These are phyloP conservation scores for Penicillium sp. DNA, from an alignment of 2,329 filamentous ascomycete species.

Conservation along the genomic window DNA sequence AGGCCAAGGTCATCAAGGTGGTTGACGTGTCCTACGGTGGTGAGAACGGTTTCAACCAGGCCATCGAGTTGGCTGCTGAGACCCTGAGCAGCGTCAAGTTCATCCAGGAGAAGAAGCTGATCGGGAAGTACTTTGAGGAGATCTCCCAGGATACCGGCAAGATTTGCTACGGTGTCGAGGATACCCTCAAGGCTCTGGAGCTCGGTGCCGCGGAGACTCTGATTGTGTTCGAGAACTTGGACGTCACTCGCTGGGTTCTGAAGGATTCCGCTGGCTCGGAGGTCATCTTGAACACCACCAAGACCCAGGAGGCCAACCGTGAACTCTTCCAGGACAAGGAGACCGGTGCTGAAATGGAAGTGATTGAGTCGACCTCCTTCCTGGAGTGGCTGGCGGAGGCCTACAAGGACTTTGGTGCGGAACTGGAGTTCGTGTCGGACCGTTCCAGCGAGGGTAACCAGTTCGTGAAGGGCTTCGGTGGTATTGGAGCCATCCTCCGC, in stretches of 20 bases:
- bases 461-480: constrained; percentile 99
- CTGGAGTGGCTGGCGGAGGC: constrained; percentile 99
- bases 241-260: constrained; percentile 87
- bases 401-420: constrained; percentile 96
- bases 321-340: constrained; percentile 92
- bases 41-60: constrained; percentile 99
- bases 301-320: constrained; percentile 78
- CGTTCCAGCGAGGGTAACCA: constrained; percentile 98
- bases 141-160: constrained; percentile 97
- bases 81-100: constrained; percentile 99
- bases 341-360: constrained; percentile 96
- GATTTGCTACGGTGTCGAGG: constrained; percentile 96
- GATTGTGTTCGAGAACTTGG: constrained; percentile 96
- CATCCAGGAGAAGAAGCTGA: constrained; percentile 99
- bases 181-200: constrained; percentile 95
- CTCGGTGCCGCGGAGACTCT: constrained; percentile 91
- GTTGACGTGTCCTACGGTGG: constrained; percentile 98
- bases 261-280: constrained; percentile 76
- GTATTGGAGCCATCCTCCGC: constrained; percentile 92
- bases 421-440: constrained; percentile 95
- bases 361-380: constrained; percentile 84
- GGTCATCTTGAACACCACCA: constrained; percentile 81
- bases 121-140: constrained; percentile 98
- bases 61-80: constrained; percentile 92
- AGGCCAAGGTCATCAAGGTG: constrained; percentile 97